phyloP scores from a whole-genome alignment of 306 rosid genomes.

The Vicia sativa region DNA sequence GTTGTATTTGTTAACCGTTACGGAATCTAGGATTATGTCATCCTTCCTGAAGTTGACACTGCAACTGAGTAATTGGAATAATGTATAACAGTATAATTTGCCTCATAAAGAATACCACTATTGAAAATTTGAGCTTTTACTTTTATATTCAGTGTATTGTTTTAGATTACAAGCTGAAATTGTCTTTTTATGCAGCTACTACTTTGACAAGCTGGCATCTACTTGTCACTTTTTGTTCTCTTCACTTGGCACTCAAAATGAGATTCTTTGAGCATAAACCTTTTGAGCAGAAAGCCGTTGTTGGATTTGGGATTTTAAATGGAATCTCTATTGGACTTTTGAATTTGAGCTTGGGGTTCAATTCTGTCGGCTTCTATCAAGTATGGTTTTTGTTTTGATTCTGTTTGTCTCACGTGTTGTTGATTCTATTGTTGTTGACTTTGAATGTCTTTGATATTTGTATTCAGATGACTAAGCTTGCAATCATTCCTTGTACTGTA shows the following conservation, averaged over 20 bases:
- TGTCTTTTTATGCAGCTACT: conserved; percentile 69
- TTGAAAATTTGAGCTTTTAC: conserved; percentile 17
- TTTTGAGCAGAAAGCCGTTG: conserved; percentile 74
- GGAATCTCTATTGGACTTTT: conserved; percentile 98
- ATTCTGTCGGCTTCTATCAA: conserved; percentile 98
- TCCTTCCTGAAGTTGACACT: conserved; percentile 13
- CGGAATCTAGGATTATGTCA: conserved; percentile 23
- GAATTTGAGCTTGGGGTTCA: conserved; percentile 95
- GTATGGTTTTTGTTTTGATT: conserved; percentile 47
- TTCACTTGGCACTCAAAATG: conserved; percentile 82
- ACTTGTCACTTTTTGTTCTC: conserved; percentile 96
- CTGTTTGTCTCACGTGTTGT: conserved; percentile 20
- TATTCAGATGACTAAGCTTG: conserved; percentile 95
- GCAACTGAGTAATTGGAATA: conserved; percentile 10
- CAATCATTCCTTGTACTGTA: conserved; percentile 97
- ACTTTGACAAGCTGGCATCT: conserved; percentile 99
- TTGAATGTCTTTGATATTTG: conserved; percentile 41
- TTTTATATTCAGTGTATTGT: conserved; percentile 1
- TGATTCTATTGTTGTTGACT: conserved; percentile 32
- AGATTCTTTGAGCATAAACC: conserved; percentile 92
- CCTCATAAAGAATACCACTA: conserved; percentile 3
- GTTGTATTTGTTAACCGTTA: background rate
- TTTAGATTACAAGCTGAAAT: conserved; percentile 10
- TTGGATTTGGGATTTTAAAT: conserved; percentile 94
- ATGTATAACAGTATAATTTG: background rate